Evolutionary conservation across 2,329 filamentous ascomycete species (phyloP).

Genomic region (Phoma sp.): DNA sequence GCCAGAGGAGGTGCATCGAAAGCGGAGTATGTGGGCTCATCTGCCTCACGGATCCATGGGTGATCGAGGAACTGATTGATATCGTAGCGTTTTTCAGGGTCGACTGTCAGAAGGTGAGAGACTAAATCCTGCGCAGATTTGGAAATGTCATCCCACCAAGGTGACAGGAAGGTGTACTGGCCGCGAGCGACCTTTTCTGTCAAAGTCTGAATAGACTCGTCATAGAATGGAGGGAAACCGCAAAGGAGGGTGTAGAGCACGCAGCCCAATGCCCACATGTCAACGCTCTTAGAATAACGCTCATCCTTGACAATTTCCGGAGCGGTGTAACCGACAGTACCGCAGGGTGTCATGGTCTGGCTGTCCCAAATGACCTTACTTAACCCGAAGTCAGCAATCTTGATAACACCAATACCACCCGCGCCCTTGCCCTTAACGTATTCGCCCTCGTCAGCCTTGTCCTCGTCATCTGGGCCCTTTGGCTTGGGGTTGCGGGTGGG

Average conservation of each 20-base stretch:
- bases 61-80: conserved; percentile 94
- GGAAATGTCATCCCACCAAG: conserved; percentile 99
- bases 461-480: conserved; percentile 86
- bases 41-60: conserved; percentile 83
- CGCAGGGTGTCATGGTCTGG: conserved; percentile 98
- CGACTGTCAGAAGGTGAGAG: conserved; percentile 89
- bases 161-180: conserved; percentile 96
- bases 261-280: conserved; percentile 99
- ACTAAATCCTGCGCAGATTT: conserved; percentile 94
- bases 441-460: conserved; percentile 96
- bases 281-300: conserved; percentile 96
- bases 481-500: conserved; percentile 83
- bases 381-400: conserved; percentile 96
- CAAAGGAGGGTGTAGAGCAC: conserved; percentile 96
- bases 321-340: conserved; percentile 96
- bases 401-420: conserved; percentile 92
- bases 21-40: conserved; percentile 71
- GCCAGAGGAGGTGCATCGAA: conserved; percentile 74
- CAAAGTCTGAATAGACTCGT: conserved; percentile 95
- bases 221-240: conserved; percentile 97
- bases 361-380: conserved; percentile 99
- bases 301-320: conserved; percentile 99
- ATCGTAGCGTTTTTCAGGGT: conserved; percentile 92
- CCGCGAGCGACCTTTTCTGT: conserved; percentile 97
- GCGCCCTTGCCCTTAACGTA: conserved; percentile 81